Percentiles rank a stretch among this genome's conserved stretches.
Evolutionary conservation across 2,329 filamentous ascomycete genomes (phyloP).

Genomic region (Aspergillus chevalieri): DNA sequence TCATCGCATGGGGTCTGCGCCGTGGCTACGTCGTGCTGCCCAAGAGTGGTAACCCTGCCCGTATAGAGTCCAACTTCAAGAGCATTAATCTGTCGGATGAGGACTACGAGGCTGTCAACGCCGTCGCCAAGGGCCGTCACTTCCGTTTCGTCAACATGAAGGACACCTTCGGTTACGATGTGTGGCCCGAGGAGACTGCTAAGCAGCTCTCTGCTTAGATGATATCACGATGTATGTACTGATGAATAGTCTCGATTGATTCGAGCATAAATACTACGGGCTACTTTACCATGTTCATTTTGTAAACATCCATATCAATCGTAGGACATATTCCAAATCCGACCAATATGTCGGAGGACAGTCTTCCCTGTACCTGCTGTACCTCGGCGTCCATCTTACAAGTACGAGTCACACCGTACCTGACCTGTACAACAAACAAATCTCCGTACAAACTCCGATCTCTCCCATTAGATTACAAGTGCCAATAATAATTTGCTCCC

Average conservation of each 20-base stretch:
- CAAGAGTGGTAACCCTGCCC: constrained; percentile 61
- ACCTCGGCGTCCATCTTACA: background rate
- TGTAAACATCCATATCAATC: background rate
- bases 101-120: constrained; percentile 56
- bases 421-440: background rate
- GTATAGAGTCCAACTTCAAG: constrained; percentile 64
- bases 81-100: constrained; percentile 53
- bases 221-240: background rate
- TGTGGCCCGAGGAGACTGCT: constrained; percentile 56
- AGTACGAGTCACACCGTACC: no score
- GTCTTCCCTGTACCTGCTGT: background rate
- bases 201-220: constrained; percentile 26
- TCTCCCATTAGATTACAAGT: no score
- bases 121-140: constrained; percentile 60
- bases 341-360: background rate
- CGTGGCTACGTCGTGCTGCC: constrained; percentile 63
- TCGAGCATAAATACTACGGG: background rate
- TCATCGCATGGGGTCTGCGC: constrained; percentile 60
- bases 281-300: background rate
- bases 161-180: constrained; percentile 69
- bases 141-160: constrained; percentile 76
- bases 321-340: no score
- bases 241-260: background rate
- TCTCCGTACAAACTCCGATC: background rate
- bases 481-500: no score